Conservation (phyloP, 2,329 filamentous ascomycete species). For the Xylaria sp. region DNA sequence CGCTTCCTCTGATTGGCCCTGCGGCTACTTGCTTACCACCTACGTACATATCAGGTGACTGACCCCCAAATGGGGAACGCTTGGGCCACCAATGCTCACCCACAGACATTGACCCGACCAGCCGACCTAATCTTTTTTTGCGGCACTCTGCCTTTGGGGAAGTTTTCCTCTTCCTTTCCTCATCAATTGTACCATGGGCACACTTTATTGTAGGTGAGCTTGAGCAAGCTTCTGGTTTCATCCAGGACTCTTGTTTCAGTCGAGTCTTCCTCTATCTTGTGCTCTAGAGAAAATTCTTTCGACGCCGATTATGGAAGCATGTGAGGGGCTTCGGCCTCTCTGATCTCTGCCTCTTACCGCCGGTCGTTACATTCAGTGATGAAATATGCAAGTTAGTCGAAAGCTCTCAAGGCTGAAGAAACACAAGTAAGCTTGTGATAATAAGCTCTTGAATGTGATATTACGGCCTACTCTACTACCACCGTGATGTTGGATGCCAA, state of each 20-base stretch:
- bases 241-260: constrained; percentile 49
- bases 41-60: constrained; percentile 5
- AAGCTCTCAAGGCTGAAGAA: too few species aligned
- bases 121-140: constrained; percentile 24
- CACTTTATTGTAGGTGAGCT: constrained; percentile 74
- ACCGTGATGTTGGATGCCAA: too few species aligned
- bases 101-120: constrained; percentile 6
- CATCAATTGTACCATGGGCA: constrained; percentile 67
- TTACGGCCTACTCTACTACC: too few species aligned
- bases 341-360: constrained; percentile 72
- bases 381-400: background rate
- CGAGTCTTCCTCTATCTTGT: constrained; percentile 75
- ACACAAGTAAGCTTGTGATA: too few species aligned
- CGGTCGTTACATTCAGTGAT: constrained; percentile 64
- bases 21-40: background rate
- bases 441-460: too few species aligned
- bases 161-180: constrained; percentile 46
- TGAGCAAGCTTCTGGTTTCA: constrained; percentile 49
- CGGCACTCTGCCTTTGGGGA: constrained; percentile 9
- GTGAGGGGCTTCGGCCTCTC: constrained; percentile 59
- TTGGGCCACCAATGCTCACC: constrained; percentile 10
- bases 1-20: constrained; percentile 26
- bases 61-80: constrained; percentile 1
- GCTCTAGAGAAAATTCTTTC: constrained; percentile 58
- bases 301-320: constrained; percentile 74